Evolutionary conservation across 257 asterid genomes (phyloP).

Genomic region (Paraleonurus japonicus): DNA sequence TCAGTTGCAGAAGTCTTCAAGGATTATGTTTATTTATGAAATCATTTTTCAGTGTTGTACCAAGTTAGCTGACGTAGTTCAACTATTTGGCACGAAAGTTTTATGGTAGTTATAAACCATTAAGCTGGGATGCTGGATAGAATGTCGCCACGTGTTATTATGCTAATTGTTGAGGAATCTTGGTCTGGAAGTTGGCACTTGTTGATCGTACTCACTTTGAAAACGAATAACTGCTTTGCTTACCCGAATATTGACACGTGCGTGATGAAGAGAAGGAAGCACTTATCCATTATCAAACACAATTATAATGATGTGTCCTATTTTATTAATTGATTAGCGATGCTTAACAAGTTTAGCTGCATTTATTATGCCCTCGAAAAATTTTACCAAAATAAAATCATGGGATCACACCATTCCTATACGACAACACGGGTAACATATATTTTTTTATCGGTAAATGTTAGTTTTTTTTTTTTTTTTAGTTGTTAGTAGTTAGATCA

Average conservation of each 20-base stretch:
- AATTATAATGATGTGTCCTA: neutral
- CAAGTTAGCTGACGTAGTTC: neutral
- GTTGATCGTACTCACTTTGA: neutral
- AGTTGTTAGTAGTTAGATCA: too few relatives aligned
- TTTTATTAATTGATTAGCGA: neutral
- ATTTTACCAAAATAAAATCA: conserved; percentile 5
- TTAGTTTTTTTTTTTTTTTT: too few relatives aligned
- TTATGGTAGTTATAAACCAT: neutral
- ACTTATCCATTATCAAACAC: neutral
- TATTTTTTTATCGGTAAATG: too few relatives aligned
- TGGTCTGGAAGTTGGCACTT: neutral
- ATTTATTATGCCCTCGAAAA: neutral
- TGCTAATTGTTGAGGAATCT: neutral
- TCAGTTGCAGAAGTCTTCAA: neutral
- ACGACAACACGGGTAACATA: too few relatives aligned
- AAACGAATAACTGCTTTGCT: conserved; percentile 4
- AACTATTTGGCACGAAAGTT: neutral
- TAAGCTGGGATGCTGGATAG: neutral
- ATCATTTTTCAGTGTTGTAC: neutral
- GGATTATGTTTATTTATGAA: neutral
- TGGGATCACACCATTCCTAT: neutral
- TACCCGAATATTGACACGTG: conserved; percentile 7
- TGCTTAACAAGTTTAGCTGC: neutral
- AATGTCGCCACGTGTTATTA: neutral
- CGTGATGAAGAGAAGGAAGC: neutral